phyloP scores from a whole-genome alignment of 148 eudicot species.

The Beta vulgaris region DNA sequence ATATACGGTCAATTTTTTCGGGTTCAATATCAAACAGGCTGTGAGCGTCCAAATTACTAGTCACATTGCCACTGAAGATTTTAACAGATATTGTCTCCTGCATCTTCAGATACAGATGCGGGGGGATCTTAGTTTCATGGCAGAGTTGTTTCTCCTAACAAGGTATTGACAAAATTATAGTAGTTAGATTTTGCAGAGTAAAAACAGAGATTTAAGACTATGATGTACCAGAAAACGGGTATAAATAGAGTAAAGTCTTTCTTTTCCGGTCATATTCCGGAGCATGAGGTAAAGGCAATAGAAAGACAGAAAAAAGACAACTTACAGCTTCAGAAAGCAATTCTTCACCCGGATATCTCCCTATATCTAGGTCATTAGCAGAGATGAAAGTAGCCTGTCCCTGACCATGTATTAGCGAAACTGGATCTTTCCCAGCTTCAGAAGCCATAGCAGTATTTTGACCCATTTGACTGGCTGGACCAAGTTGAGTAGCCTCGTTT shows the following conservation, averaged over 20 bases:
- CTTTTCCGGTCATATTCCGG: background rate
- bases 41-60: constrained; percentile 56
- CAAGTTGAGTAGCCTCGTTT: constrained; percentile 46
- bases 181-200: background rate
- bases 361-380: constrained; percentile 49
- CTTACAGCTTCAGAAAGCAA: constrained; percentile 82
- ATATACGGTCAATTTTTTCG: constrained; percentile 62
- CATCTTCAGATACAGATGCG: constrained; percentile 64
- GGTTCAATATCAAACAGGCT: constrained; percentile 61
- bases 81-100: constrained; percentile 55
- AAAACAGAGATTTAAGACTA: background rate
- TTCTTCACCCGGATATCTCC: constrained; percentile 63
- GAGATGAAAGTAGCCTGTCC: constrained; percentile 32
- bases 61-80: constrained; percentile 53
- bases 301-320: background rate
- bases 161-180: constrained; percentile 3
- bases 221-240: background rate
- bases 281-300: background rate
- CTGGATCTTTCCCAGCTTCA: constrained; percentile 46
- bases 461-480: constrained; percentile 41
- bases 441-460: constrained; percentile 25
- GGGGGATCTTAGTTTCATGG: constrained; percentile 58
- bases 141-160: constrained; percentile 74
- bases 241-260: no score
- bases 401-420: constrained; percentile 30